Evolutionary conservation across 345 rosid species (phyloP).

Genomic region (Populus davidiana): DNA sequence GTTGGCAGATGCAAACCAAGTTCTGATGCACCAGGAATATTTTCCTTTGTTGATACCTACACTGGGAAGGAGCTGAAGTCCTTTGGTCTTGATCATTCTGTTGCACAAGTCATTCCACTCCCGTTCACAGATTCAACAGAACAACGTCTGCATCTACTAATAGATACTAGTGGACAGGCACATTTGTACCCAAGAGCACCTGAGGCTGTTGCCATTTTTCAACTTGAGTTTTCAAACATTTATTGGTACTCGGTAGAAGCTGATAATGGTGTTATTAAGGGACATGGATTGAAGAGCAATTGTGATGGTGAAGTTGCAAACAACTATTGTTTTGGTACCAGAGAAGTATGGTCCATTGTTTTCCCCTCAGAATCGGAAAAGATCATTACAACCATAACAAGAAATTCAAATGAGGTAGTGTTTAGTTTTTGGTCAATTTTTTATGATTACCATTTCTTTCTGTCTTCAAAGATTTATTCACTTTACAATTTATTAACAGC

Average conservation of each 20-base stretch:
- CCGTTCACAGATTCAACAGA: slow-evolving; percentile 85
- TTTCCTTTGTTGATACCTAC: slow-evolving; percentile 84
- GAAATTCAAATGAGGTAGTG: slow-evolving; percentile 76
- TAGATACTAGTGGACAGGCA: slow-evolving; percentile 55
- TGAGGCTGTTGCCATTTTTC: slow-evolving; percentile 65
- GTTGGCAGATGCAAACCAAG: slow-evolving; percentile 68
- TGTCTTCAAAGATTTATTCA: not conserved
- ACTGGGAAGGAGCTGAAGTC: slow-evolving; percentile 70
- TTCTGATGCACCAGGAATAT: slow-evolving; percentile 57
- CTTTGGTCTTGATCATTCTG: slow-evolving; percentile 58
- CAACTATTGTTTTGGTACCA: slow-evolving; percentile 75
- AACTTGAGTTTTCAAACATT: slow-evolving; percentile 61
- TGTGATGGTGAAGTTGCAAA: slow-evolving; percentile 53
- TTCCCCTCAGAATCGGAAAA: slow-evolving; percentile 89
- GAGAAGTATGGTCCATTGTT: slow-evolving; percentile 82
- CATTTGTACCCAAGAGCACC: slow-evolving; percentile 84
- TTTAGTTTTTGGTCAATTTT: not conserved
- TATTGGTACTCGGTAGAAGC: slow-evolving; percentile 89
- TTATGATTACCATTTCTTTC: not conserved
- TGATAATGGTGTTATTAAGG: slow-evolving; percentile 65
- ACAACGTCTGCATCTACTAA: slow-evolving; percentile 81
- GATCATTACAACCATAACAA: slow-evolving; percentile 67
- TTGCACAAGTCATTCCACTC: slow-evolving; percentile 77
- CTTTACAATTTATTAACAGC: not conserved
- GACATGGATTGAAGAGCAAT: slow-evolving; percentile 64